phyloP scores from a whole-genome alignment of 1,284 basidiomycete species.

The Ganoderma resinaceum region DNA sequence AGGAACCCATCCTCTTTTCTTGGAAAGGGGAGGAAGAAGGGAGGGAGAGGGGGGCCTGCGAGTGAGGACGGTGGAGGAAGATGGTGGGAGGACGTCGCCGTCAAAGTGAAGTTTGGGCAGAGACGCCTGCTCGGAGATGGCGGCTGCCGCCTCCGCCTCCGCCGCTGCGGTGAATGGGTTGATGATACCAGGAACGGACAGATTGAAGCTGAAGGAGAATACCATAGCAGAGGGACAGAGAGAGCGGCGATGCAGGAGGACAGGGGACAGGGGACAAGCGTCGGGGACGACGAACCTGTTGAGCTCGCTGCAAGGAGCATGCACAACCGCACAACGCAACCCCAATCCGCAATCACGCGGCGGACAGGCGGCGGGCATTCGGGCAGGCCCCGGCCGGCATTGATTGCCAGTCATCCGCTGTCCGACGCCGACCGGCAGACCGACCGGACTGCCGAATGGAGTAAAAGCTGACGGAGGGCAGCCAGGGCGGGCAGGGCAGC shows the following conservation, averaged over 20 bases:
- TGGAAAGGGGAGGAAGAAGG: constrained; percentile 46
- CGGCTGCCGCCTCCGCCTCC: constrained; percentile 14
- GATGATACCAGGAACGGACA: constrained; percentile 64
- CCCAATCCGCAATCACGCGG: not conserved
- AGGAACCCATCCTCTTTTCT: constrained; percentile 77
- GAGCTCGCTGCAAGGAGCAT: constrained; percentile 28
- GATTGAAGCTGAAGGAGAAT: constrained; percentile 72
- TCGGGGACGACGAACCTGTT: constrained; percentile 23
- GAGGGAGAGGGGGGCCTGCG: constrained; percentile 39
- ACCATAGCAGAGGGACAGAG: constrained; percentile 30
- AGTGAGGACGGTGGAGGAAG: constrained; percentile 22
- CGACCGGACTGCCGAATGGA: not conserved
- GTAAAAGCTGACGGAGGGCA: not conserved
- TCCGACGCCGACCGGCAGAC: not conserved
- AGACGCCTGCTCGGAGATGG: constrained; percentile 36
- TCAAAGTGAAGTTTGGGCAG: constrained; percentile 26
- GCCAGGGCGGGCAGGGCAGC: not conserved
- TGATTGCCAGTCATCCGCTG: not conserved
- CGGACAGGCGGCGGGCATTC: not conserved
- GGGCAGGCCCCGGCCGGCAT: not conserved
- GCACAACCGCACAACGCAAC: constrained; percentile 10
- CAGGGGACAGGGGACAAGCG: constrained; percentile 9
- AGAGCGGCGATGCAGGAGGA: constrained; percentile 3
- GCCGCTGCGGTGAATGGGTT: constrained; percentile 61
- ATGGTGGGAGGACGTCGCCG: constrained; percentile 8